phyloP scores from a whole-genome alignment of 768 basidiomycete species.

The Coprinopsis marcescibilis region DNA sequence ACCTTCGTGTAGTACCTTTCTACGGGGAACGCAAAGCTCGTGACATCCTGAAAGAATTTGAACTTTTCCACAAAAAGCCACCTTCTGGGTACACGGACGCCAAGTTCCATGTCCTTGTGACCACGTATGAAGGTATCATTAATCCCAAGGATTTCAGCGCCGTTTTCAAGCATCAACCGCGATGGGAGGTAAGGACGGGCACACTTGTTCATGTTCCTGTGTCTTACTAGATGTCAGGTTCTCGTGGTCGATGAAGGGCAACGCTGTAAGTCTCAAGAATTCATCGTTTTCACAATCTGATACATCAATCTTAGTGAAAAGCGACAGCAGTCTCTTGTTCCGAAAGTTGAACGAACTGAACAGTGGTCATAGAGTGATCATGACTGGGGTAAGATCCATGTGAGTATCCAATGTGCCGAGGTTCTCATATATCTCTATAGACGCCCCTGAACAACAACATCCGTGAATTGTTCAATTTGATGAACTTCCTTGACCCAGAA shows the following conservation, averaged over 20 bases:
- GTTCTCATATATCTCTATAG: conserved; percentile 26
- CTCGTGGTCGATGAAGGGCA: conserved; percentile 93
- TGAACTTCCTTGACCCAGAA: conserved; percentile 86
- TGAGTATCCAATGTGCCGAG: conserved; percentile 1
- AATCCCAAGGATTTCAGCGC: conserved; percentile 60
- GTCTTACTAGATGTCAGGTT: conserved; percentile 28
- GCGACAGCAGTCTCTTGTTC: conserved; percentile 73
- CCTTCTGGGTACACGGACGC: conserved; percentile 39
- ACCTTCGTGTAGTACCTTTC: conserved; percentile 75
- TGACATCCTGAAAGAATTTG: conserved; percentile 75
- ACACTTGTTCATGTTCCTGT: neutral
- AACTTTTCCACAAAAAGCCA: conserved; percentile 58
- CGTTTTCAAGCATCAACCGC: conserved; percentile 74
- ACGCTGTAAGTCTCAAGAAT: conserved; percentile 52
- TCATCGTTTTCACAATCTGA: conserved; percentile 6
- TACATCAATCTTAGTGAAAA: conserved; percentile 60
- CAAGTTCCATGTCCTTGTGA: conserved; percentile 86
- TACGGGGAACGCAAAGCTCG: conserved; percentile 77
- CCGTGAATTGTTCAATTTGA: conserved; percentile 91
- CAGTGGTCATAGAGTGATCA: conserved; percentile 73
- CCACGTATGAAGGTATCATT: conserved; percentile 86
- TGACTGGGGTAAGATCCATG: conserved; percentile 68
- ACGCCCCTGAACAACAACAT: conserved; percentile 98
- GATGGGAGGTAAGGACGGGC: conserved; percentile 67
- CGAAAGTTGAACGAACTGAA: conserved; percentile 77